Evolutionary conservation across 441 rosid genomes (phyloP).

Genomic region (Populus tomentosa): DNA sequence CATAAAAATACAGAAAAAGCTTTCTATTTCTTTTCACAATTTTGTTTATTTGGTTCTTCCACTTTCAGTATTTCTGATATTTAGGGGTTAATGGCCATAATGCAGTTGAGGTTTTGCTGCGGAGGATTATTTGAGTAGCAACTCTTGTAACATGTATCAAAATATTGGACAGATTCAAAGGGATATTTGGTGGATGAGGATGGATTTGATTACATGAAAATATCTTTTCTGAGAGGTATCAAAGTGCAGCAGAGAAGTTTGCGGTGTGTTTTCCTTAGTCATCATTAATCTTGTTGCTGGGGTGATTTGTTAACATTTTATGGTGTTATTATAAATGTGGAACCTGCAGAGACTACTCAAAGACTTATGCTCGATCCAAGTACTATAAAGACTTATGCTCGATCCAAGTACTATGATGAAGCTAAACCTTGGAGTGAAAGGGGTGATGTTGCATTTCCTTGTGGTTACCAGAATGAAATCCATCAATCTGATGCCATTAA

Average conservation of each 20-base stretch:
- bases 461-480: slow-evolving; percentile 93
- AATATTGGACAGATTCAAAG: slow-evolving; percentile 66
- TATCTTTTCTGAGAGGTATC: slow-evolving; percentile 88
- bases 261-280: slow-evolving; percentile 43
- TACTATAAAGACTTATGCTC: too few species aligned
- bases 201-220: slow-evolving; percentile 94
- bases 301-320: slow-evolving; percentile 5
- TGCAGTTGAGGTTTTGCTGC: slow-evolving; percentile 4
- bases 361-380: slow-evolving; percentile 89
- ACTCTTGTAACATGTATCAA: slow-evolving; percentile 3
- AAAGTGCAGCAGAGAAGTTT: slow-evolving; percentile 94
- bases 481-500: slow-evolving; percentile 91
- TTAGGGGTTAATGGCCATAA: background rate
- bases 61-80: background rate
- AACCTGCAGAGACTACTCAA: slow-evolving; percentile 86
- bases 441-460: slow-evolving; percentile 93
- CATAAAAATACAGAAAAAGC: background rate
- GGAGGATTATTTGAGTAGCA: background rate
- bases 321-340: slow-evolving; percentile 16
- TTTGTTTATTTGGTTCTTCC: background rate
- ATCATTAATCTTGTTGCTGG: background rate
- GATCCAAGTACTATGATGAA: slow-evolving; percentile 93
- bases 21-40: background rate
- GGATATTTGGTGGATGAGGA: slow-evolving; percentile 98
- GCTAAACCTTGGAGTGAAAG: slow-evolving; percentile 96